A percentile compares a stretch with the other conserved stretches of the same genome.
These are phyloP conservation scores for Fragaria vesca DNA, from an alignment of 306 rosid genomes.

Conservation along the genomic window DNA sequence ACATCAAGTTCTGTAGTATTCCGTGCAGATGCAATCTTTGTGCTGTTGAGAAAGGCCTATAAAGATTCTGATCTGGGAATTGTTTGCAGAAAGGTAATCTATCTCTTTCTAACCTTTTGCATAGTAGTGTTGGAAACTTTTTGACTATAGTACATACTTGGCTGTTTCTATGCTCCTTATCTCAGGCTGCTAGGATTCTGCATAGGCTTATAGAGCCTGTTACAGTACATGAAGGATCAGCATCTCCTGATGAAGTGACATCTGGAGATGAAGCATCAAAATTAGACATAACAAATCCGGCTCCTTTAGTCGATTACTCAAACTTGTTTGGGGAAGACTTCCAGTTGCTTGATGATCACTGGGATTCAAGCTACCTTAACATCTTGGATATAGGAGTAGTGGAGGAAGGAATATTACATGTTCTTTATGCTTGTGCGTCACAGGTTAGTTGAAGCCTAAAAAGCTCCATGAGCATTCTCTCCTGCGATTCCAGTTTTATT, in stretches of 20 bases:
- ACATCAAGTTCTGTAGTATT: constrained; percentile 66
- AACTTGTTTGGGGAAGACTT: constrained; percentile 85
- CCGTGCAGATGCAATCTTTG: constrained; percentile 71
- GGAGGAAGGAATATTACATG: constrained; percentile 88
- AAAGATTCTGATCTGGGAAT: constrained; percentile 75
- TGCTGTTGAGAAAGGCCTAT: constrained; percentile 82
- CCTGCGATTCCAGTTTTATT: constrained; percentile 15
- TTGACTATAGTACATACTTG: constrained; percentile 23
- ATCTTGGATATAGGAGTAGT: constrained; percentile 76
- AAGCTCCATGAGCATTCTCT: constrained; percentile 10
- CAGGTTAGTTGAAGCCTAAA: constrained; percentile 61
- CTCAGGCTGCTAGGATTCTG: constrained; percentile 80
- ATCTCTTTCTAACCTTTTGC: constrained; percentile 15
- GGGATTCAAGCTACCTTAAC: constrained; percentile 73
- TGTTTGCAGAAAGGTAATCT: constrained; percentile 78
- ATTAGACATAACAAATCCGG: constrained; percentile 43
- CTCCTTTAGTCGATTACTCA: constrained; percentile 65
- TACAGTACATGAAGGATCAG: constrained; percentile 45
- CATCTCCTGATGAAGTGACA: constrained; percentile 47
- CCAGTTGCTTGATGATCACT: constrained; percentile 62
- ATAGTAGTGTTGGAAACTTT: constrained; percentile 14
- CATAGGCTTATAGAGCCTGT: constrained; percentile 68
- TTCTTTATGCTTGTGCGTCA: constrained; percentile 87
- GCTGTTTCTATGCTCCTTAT: constrained; percentile 25
- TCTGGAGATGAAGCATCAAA: constrained; percentile 55